phyloP scores from a whole-genome alignment of 2,329 filamentous ascomycete genomes.

The Metarhizium robertsii region DNA sequence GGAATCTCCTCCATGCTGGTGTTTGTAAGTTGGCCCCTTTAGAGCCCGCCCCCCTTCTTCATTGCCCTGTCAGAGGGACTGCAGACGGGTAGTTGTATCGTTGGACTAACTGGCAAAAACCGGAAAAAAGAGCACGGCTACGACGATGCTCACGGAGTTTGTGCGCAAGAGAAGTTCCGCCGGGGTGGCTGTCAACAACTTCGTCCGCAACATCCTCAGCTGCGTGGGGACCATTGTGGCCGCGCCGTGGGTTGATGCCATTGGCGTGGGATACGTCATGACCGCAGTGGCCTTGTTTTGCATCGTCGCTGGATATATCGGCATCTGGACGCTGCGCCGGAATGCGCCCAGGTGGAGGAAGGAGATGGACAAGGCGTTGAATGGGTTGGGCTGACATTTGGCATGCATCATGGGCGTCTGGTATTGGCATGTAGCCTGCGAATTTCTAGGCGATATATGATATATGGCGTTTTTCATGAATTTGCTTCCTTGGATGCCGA shows the following conservation, averaged over 20 bases:
- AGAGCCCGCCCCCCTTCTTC: no score
- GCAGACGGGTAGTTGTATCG: no score
- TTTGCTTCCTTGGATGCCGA: no score
- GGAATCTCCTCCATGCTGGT: conserved; percentile 72
- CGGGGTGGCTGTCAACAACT: conserved; percentile 75
- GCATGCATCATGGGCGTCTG: neutral
- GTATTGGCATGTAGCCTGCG: conserved; percentile 1
- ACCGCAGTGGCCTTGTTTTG: conserved; percentile 46
- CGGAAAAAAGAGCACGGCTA: conserved; percentile 40
- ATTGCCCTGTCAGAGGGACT: no score
- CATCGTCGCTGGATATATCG: conserved; percentile 44
- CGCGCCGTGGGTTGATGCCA: conserved; percentile 58
- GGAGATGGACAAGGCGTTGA: conserved; percentile 45
- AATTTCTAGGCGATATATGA: no score
- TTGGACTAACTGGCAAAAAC: no score
- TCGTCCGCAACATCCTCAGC: conserved; percentile 68
- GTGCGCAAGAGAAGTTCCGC: conserved; percentile 62
- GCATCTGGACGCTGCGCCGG: conserved; percentile 52
- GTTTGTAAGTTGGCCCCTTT: conserved; percentile 39
- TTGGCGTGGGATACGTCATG: conserved; percentile 70
- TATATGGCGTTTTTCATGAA: no score
- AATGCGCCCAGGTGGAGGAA: conserved; percentile 55
- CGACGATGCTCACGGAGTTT: conserved; percentile 81
- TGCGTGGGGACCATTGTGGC: conserved; percentile 63
- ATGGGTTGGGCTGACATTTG: neutral